phyloP scores from a whole-genome alignment of 192 early-diverging fungal genomes.

The Coemansia sp. region DNA sequence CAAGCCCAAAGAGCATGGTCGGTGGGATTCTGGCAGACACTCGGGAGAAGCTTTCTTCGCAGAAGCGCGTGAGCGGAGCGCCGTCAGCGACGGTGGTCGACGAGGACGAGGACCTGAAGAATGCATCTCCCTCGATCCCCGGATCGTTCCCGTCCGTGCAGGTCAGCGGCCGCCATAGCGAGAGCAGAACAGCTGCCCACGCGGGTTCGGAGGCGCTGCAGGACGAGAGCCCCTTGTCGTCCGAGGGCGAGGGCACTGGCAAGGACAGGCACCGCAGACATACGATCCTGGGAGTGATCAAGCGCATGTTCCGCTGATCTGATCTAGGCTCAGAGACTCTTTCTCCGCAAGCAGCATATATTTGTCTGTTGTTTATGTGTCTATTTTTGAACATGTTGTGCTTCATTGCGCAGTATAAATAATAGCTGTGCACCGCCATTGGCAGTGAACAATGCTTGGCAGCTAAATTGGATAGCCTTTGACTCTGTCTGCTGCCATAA shows the following conservation, averaged over 20 bases:
- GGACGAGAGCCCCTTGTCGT: conserved; percentile 22
- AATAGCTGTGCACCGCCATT: no score
- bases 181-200: conserved; percentile 16
- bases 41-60: conserved; percentile 25
- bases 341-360: not conserved
- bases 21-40: conserved; percentile 16
- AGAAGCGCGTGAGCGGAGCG: conserved; percentile 34
- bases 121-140: conserved; percentile 31
- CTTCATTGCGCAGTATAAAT: not conserved
- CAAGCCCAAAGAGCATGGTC: conserved; percentile 18
- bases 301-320: conserved; percentile 50
- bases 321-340: not conserved
- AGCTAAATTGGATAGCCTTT: no score
- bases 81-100: conserved; percentile 27
- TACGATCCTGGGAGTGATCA: conserved; percentile 51
- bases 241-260: conserved; percentile 22
- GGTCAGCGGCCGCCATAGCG: conserved; percentile 18
- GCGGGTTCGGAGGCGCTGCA: conserved; percentile 15
- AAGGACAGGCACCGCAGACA: conserved; percentile 47
- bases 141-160: conserved; percentile 38
- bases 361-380: not conserved
- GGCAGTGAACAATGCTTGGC: no score
- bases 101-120: conserved; percentile 20
- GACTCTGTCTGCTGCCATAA: no score
- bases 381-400: not conserved